Evolutionary conservation across 2,329 filamentous ascomycete genomes (phyloP).

Genomic region (Cephalotrichum gorgonifer): DNA sequence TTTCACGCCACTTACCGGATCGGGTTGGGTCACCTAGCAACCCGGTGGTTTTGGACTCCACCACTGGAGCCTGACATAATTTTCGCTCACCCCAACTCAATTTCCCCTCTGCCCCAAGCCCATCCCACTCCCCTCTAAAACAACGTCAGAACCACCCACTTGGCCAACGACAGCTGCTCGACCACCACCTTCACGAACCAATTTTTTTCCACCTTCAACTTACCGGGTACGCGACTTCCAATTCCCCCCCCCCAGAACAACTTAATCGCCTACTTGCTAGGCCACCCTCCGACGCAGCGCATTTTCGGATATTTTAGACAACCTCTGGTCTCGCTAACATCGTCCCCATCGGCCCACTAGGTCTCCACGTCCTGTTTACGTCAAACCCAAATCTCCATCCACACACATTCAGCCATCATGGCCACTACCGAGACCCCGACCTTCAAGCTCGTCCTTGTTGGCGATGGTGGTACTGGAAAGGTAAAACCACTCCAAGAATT

Average conservation of each 20-base stretch:
- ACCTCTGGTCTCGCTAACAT: slow-evolving; percentile 10
- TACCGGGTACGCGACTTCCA: not conserved
- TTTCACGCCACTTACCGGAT: not conserved
- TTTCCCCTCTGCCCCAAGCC: slow-evolving; percentile 3
- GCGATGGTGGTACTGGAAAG: slow-evolving; percentile 99
- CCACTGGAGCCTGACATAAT: slow-evolving; percentile 5
- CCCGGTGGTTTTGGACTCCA: not conserved
- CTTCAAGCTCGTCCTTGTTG: slow-evolving; percentile 99
- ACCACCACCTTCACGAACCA: slow-evolving; percentile 2
- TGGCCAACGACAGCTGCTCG: not conserved
- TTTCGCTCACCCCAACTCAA: not conserved
- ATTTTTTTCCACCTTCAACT: slow-evolving; percentile 3
- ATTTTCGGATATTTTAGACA: slow-evolving; percentile 4
- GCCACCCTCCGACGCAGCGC: not conserved
- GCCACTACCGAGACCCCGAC: slow-evolving; percentile 46
- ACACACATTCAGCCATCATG: slow-evolving; percentile 9
- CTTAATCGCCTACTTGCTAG: not conserved
- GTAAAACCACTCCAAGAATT: slow-evolving; percentile 30
- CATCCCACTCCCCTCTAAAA: slow-evolving; percentile 5
- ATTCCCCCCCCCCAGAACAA: not conserved
- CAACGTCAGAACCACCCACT: slow-evolving; percentile 3
- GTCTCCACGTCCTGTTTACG: slow-evolving; percentile 35
- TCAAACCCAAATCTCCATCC: too few species aligned
- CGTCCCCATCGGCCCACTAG: slow-evolving; percentile 4
- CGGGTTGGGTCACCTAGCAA: not conserved